Conservation (phyloP, 2,329 filamentous ascomycete species). For the Fusarium mexicanum region DNA sequence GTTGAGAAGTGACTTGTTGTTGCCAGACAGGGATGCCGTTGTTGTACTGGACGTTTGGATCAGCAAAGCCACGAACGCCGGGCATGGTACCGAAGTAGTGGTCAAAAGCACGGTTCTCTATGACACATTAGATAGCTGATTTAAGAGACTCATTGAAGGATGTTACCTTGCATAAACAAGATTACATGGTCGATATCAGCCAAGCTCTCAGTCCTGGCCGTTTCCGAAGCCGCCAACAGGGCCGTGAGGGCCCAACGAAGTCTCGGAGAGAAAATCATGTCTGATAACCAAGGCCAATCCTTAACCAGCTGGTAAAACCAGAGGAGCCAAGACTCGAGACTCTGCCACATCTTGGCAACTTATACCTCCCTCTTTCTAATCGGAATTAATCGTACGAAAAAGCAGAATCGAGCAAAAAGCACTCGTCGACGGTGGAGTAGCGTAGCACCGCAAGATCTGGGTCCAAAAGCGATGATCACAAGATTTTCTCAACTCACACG, state of each 20-base stretch:
- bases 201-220: background rate
- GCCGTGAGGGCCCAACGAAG: background rate
- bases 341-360: slow-evolving; percentile 1
- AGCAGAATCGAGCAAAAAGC: background rate
- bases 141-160: rapidly evolving
- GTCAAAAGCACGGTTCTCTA: slow-evolving; percentile 17
- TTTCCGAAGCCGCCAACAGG: background rate
- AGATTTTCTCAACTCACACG: background rate
- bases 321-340: background rate
- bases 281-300: background rate
- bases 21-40: slow-evolving; percentile 1
- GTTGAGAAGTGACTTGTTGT: background rate
- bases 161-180: slow-evolving; percentile 4
- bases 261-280: background rate
- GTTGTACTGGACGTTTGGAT: slow-evolving; percentile 9
- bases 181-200: slow-evolving; percentile 18
- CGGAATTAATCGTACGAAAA: background rate
- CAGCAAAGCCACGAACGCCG: slow-evolving; percentile 14
- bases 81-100: slow-evolving; percentile 21
- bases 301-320: background rate
- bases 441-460: background rate
- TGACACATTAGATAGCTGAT: background rate
- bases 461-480: background rate
- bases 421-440: background rate
- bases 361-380: background rate